Evolutionary conservation across 768 basidiomycete species (phyloP).

Genomic region (Gymnopilus junonius): DNA sequence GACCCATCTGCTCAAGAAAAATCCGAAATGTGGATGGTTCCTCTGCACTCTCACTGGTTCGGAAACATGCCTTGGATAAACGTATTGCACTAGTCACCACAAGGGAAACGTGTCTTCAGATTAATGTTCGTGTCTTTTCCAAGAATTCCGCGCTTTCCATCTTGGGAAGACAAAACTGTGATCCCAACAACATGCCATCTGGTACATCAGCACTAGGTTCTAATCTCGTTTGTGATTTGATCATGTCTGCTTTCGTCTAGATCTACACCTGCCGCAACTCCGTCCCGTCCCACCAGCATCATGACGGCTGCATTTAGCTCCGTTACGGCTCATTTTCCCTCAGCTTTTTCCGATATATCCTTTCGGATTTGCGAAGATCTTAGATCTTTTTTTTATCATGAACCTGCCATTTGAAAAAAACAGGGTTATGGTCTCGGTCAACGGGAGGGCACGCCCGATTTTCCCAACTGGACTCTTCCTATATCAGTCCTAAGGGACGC

Average conservation of each 20-base stretch:
- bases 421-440: conserved; percentile 11
- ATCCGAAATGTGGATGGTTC: not conserved
- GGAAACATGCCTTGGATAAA: conserved; percentile 1
- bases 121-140: conserved; percentile 1
- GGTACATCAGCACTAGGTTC: conserved; percentile 11
- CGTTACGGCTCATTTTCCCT: conserved; percentile 8
- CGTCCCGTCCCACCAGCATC: conserved; percentile 8
- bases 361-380: conserved; percentile 14
- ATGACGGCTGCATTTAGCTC: conserved; percentile 11
- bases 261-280: conserved; percentile 7
- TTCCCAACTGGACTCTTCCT: conserved; percentile 14
- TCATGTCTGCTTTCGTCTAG: conserved; percentile 11
- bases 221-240: conserved; percentile 12
- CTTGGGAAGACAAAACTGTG: conserved; percentile 4
- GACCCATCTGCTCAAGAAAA: not conserved
- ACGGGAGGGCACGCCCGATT: conserved; percentile 15
- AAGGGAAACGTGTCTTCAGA: conserved; percentile 7
- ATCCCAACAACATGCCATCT: conserved; percentile 2
- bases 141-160: conserved; percentile 10
- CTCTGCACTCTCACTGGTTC: not conserved
- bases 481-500: conserved; percentile 18
- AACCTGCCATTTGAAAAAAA: conserved; percentile 12
- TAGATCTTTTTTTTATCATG: conserved; percentile 17
- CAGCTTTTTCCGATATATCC: conserved; percentile 4
- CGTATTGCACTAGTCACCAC: not conserved